These are phyloP conservation scores for Fusarium buxicola DNA, from an alignment of 2,329 filamentous ascomycete genomes.

Conservation along the genomic window DNA sequence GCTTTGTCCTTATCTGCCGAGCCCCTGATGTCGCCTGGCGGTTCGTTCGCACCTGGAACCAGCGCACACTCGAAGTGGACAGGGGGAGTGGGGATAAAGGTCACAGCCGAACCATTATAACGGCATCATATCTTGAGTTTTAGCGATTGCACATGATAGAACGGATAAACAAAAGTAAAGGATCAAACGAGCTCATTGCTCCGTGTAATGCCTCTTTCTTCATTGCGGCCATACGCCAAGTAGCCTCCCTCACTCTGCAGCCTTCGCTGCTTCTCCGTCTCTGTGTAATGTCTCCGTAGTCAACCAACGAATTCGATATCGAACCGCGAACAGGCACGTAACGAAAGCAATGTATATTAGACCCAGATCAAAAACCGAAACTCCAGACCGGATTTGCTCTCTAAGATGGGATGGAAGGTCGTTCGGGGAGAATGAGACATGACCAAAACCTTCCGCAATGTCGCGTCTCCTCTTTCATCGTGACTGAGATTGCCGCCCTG, in stretches of 20 bases:
- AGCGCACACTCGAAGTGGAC: slow-evolving; percentile 45
- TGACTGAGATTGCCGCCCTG: slow-evolving; percentile 37
- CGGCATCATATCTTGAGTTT: slow-evolving; percentile 50
- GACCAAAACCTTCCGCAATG: slow-evolving; percentile 41
- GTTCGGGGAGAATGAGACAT: slow-evolving; percentile 42
- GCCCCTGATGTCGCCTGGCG: slow-evolving; percentile 51
- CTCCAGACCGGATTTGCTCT: slow-evolving; percentile 61
- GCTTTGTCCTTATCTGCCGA: slow-evolving; percentile 51
- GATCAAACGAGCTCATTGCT: slow-evolving; percentile 11
- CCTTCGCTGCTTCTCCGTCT: slow-evolving; percentile 13
- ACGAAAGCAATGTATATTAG: slow-evolving; percentile 56
- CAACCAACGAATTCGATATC: slow-evolving; percentile 16
- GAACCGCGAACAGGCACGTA: slow-evolving; percentile 38
- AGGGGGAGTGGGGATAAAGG: slow-evolving; percentile 22
- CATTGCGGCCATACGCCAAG: not conserved
- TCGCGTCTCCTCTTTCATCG: slow-evolving; percentile 38
- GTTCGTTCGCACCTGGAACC: slow-evolving; percentile 58
- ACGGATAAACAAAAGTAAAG: slow-evolving; percentile 12
- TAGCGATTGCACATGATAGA: slow-evolving; percentile 40
- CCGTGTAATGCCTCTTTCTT: slow-evolving; percentile 1
- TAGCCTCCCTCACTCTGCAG: slow-evolving; percentile 15
- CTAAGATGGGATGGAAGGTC: slow-evolving; percentile 48
- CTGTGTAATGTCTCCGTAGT: slow-evolving; percentile 7
- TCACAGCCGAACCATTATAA: slow-evolving; percentile 39
- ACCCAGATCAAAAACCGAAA: slow-evolving; percentile 59